Base-by-base conservation (phyloP, 306 rosid species). In the Ceratonia siliqua region DNA sequence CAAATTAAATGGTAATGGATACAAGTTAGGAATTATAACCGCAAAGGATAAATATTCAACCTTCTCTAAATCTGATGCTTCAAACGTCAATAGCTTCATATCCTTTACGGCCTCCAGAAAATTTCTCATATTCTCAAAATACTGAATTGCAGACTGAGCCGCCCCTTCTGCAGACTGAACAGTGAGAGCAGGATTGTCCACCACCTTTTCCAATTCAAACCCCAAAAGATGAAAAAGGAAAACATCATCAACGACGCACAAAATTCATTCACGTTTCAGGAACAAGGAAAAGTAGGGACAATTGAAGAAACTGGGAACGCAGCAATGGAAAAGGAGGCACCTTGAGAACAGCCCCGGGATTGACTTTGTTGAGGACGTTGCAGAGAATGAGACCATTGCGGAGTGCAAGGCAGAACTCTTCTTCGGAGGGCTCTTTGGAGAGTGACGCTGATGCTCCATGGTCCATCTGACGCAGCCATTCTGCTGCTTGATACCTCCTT, bases 51-150 rank as follows among this genome's bases (percentile, higher is more conserved):
- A 42, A 41, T 55, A 45, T 9, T n/a, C 2, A 30, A 92, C 98
- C 98, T 94, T 94, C 78, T 94, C 98, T 75, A 94, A 80, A 78
- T 91, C 96, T 5, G 98, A 94, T 46, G 97, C 97, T 84, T 94
- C 98, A 56, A 94, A 94, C 2, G 98, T 94, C 85, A 94, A 80
- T 39, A 94, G 95, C 82, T 86, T 56, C 97, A 94, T 94, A 70
- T 77, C 79, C 54, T 88, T 87, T 42, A 94, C 97, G 5, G 98
- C 97, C 80, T 91, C 96, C 24, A 94, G 87, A 82, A 94, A 94
- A 76, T 94, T 94, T 48, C 93, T 90, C 96, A 83, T 91, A 85
- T 94, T 94, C 84, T 94, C 98, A 73, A 94, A 94, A 57, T 91
- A 94, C 78, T 94, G 98, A 85, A 94, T 91, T 52, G 96, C 94